Evolutionary conservation across 2,329 filamentous ascomycete species (phyloP), one percentile per base, ranked within the genome.

Genomic region (Cercospora sojina): DNA sequence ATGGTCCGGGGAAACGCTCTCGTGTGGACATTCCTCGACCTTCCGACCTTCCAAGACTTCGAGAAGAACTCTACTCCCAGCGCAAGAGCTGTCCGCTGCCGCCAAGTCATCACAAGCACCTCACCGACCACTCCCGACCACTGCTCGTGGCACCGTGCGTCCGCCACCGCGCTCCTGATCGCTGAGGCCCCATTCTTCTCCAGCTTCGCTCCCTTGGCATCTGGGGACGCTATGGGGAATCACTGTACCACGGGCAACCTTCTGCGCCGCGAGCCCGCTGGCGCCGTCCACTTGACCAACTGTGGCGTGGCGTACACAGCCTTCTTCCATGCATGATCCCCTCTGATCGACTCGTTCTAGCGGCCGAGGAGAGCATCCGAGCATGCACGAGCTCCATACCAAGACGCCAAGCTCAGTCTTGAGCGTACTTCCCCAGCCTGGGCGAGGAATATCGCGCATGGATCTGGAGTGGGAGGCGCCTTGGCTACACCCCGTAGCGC

Each of bases 11-110:
- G 56, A 62, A 51, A n/a, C 25, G 18, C 27, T n/a, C 41, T 51
- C 59, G 25, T 62, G 51, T 62, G 58, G 38, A 61, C 53, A 62
- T 23, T 58, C 59, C 64, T 59, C 35, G 32, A 32, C 16, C 35
- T 51, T 43, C 64, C 64, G 64, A 49, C 10, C 49, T 62, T 62
- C 64, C 64, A 66, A 66, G 64, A 66, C 64, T 59, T 62, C 49
- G 38, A 41, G 38, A 49, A 60, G 58, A 60, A 60, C 60, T 53
- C 60, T 62, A 55, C 49, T 62, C 25, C 10, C 38, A 51, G 38
- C 59, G 25, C 57, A 59, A 61, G 35, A 32, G 20, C 38, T 66
- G 59, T 51, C 47, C 57, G 16, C 32, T 23, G 64, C 56, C n/a
- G 64, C 64, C 59, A 66, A 62, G 59, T 49, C 16, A 29, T 31